phyloP scores from a whole-genome alignment of 1,139 yeast species.

The Saccharomyces pastorianus region DNA sequence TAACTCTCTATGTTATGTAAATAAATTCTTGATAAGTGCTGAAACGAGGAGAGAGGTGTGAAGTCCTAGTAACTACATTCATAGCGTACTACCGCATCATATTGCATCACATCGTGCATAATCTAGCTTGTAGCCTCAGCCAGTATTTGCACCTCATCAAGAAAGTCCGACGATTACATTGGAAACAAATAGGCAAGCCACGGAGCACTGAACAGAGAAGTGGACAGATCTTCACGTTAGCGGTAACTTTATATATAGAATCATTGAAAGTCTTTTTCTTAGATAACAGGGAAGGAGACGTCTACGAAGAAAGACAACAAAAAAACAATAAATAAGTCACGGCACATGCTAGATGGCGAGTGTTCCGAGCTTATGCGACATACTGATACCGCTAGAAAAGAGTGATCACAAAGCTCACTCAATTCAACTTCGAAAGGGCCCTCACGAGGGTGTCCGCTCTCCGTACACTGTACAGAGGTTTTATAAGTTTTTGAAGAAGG shows the following conservation, averaged over 20 bases:
- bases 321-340: background rate
- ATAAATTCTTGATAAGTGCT: background rate
- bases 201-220: background rate
- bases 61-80: background rate
- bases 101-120: background rate
- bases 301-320: background rate
- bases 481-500: constrained; percentile 17
- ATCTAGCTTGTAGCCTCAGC: background rate
- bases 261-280: background rate
- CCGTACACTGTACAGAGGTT: constrained; percentile 19
- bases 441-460: background rate
- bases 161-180: background rate
- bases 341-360: constrained; percentile 1
- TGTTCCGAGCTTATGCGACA: constrained; percentile 15
- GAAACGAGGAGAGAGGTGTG: background rate
- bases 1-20: background rate
- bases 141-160: background rate
- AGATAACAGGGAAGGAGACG: background rate
- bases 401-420: background rate
- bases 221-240: background rate
- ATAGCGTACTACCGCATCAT: background rate
- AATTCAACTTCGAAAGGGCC: background rate
- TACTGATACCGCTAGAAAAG: constrained; percentile 6
- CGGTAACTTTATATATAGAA: background rate
- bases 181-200: background rate